Evolutionary conservation across 768 basidiomycete genomes (phyloP), one percentile per base, ranked within the genome.

Genomic region (Boletus fagicola): DNA sequence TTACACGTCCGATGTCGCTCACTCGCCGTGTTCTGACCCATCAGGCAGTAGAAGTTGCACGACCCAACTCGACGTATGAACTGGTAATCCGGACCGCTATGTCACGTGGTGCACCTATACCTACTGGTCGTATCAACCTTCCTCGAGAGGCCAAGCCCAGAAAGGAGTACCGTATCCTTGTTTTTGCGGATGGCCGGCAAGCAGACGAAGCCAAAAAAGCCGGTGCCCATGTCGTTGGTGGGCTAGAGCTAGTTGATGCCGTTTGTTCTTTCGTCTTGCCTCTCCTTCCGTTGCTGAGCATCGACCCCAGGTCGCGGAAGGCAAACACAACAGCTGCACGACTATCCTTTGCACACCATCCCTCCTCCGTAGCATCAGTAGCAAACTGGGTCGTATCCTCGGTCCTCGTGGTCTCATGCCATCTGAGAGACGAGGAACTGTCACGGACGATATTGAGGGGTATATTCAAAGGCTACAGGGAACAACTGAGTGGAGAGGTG

Each of bases 321-420:
- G 64, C 80, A 86, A 72, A 54, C 80, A 92, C 62, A 79, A 82
- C 59, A 94, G 90, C 6, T 70, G 68, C 38, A 93, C 91, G 15
- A 87, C 90, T 45, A 88, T 94, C 63, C 80, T 98, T 28, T 90
- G 88, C 52, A 92, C 92, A 0, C 85, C 92, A 4, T 80, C 83
- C 15, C 84, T 96, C 66, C 83, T 94, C 53, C 82, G 84, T 45
- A 74, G 85, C 33, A 91, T 98, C 59, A 87, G 88, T 13, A 85
- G 89, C 5, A 86, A 83, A 66, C 80, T 98, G 3, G 94, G 85
- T 71, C 75, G 91, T 75, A 75, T 88, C 72, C 77, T 90, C 74
- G 85, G 96, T 64, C 95, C 94, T 42, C 84, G 92, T 51, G 96
- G 96, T 54, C 76, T 98, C 45, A 97, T 99, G 95, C 97, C 97